Evolutionary conservation across 805 yeast genomes (phyloP).

Genomic region (Pichia deserticola): DNA sequence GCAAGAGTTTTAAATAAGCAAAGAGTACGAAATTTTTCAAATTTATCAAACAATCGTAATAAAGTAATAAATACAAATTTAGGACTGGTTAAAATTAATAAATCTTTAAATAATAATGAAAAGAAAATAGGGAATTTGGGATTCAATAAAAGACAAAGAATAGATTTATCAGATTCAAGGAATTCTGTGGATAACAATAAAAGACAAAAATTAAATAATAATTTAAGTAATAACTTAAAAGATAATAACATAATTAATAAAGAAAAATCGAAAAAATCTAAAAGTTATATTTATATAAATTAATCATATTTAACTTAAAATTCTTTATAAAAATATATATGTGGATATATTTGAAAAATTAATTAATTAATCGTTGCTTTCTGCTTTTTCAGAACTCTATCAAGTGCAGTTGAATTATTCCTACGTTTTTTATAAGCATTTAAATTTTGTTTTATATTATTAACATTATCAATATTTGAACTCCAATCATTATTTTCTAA

Average conservation of each 20-base stretch:
- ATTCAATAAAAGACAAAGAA: neutral
- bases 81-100: neutral
- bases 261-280: neutral
- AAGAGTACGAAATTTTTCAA: constrained; percentile 9
- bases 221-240: too few relatives aligned
- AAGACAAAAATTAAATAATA: neutral
- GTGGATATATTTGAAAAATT: neutral
- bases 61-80: neutral
- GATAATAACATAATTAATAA: neutral
- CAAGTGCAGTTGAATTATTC: constrained; percentile 6
- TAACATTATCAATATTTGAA: constrained; percentile 4
- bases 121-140: too few relatives aligned
- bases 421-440: constrained; percentile 17
- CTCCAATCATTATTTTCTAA: constrained; percentile 16
- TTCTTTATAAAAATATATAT: neutral
- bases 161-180: neutral
- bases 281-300: neutral
- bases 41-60: neutral
- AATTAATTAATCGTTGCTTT: neutral
- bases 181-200: neutral
- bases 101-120: too few relatives aligned
- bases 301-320: neutral
- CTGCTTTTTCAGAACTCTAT: constrained; percentile 15
- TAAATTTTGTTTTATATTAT: constrained; percentile 14
- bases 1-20: constrained; percentile 24